Evolutionary conservation across 2,329 filamentous ascomycete species (phyloP).

Genomic region (Colletotrichum sublineola): DNA sequence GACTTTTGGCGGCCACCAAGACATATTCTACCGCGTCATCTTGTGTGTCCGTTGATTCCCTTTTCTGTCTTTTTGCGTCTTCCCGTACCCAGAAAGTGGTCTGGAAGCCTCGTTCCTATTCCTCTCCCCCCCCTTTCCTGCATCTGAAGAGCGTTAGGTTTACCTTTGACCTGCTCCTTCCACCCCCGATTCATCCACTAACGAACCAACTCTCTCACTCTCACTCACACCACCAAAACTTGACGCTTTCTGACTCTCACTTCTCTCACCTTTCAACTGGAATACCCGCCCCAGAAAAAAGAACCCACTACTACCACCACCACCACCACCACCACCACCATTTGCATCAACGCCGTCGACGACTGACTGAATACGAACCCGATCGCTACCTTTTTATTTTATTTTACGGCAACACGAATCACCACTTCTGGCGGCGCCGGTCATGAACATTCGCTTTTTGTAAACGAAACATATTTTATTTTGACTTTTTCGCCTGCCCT

Average conservation of each 20-base stretch:
- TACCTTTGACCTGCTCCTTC: slow-evolving; percentile 7
- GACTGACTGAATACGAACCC: slow-evolving; percentile 4
- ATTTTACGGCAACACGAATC: not conserved
- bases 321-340: too few species aligned
- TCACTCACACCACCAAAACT: slow-evolving; percentile 13
- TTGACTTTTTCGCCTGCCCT: not conserved
- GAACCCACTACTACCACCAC: too few species aligned
- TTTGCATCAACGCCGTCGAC: slow-evolving; percentile 3
- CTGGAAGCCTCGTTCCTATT: slow-evolving; percentile 18
- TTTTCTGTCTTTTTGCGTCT: slow-evolving; percentile 15
- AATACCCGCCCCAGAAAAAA: not conserved
- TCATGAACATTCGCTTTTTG: slow-evolving; percentile 23
- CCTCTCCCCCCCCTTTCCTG: not conserved
- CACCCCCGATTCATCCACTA: slow-evolving; percentile 20
- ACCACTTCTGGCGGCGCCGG: slow-evolving; percentile 1
- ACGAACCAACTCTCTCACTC: not conserved
- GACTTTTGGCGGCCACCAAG: slow-evolving; percentile 41
- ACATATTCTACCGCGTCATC: slow-evolving; percentile 43
- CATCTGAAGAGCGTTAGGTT: not conserved
- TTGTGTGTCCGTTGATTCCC: slow-evolving; percentile 16
- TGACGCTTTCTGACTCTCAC: not conserved
- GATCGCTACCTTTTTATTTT: not conserved
- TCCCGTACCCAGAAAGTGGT: slow-evolving; percentile 13
- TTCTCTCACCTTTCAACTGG: not conserved
- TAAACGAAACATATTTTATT: slow-evolving; percentile 11